Base-by-base conservation (phyloP, 75 land plant species). In the Cupressus sempervirens region DNA sequence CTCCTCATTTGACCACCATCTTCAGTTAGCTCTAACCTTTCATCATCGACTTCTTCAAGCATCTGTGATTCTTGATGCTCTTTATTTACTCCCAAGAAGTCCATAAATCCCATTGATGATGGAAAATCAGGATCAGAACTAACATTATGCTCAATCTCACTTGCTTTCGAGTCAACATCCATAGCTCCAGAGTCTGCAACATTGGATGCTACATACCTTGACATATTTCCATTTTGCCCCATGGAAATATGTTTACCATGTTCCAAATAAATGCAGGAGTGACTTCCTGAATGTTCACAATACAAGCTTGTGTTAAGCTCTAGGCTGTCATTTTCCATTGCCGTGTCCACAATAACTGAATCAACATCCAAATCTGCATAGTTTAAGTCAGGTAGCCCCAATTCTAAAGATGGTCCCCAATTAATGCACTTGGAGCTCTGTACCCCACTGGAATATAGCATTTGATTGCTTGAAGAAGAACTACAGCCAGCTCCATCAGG, bases 71-170 rank as follows among this genome's bases (percentile, higher is more conserved):
- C 81, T 79, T 43, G 50, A 29, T 79, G 81, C 81, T 79, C n/a
- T 18, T 79, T 40, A 79, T 26, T 79, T 79, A 79, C 29, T n/a
- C 81, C 81, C 48, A 79, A 79, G 45, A 79, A 79, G 81, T 79
- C 81, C 81, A 79, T 26, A 43, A 79, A 79, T 14, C 50, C 81
- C 13, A 45, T 23, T 11, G 81, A 79, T 79, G 81, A 23, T 26
- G 26, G 14, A 36, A 40, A 43, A n/a, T n/a, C 81, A 20, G 13
- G 11, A 79, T 43, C 29, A 45, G 81, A n/a, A n/a, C 46, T 18
- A 45, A n/a, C 13, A 26, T 45, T 26, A 26, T 45, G 81, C 52
- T 45, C 81, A 7, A 76, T 20, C 79, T 76, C 43, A 16, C 20
- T 38, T 43, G 81, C 48, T 45, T 79, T 79, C 41, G 5, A n/a